A percentile compares a stretch with the other conserved stretches of the same genome.
phyloP scores from a whole-genome alignment of 2,329 filamentous ascomycete species.

The Aaosphaeria pasadenensis region DNA sequence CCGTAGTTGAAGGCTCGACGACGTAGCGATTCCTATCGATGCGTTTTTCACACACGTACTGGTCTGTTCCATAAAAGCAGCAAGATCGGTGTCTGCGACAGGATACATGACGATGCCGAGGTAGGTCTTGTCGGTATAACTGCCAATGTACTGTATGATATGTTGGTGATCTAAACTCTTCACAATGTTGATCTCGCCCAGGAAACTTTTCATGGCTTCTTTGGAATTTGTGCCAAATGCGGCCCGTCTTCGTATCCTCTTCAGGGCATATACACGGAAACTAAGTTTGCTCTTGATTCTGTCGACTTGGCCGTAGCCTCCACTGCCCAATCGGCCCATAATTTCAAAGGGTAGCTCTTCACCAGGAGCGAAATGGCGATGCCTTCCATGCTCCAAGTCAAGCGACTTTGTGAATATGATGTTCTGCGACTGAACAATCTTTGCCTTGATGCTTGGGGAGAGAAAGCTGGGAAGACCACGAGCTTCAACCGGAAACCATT shows the following conservation, averaged over 20 bases:
- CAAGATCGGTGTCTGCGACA: constrained; percentile 13
- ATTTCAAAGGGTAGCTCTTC: constrained; percentile 16
- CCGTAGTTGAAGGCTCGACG: too few species aligned
- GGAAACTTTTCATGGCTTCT: constrained; percentile 14
- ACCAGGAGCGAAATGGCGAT: constrained; percentile 15
- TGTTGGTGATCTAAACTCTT: constrained; percentile 24
- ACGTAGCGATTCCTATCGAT: not conserved
- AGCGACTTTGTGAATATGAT: constrained; percentile 15
- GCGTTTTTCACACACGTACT: not conserved
- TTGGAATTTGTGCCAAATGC: constrained; percentile 11
- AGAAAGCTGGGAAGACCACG: constrained; percentile 16
- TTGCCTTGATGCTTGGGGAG: constrained; percentile 4
- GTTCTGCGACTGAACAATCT: constrained; percentile 19
- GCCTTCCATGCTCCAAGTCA: constrained; percentile 15
- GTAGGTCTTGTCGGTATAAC: constrained; percentile 23
- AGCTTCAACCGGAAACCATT: constrained; percentile 22
- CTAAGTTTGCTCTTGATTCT: constrained; percentile 19
- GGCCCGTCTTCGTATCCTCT: constrained; percentile 18
- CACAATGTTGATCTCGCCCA: constrained; percentile 21
- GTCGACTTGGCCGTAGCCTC: constrained; percentile 22
- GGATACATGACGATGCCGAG: constrained; percentile 28
- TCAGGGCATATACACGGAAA: constrained; percentile 25
- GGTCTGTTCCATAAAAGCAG: constrained; percentile 3
- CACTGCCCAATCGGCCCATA: constrained; percentile 16
- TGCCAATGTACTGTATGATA: constrained; percentile 24